These are phyloP conservation scores for Cryptosporidium ubiquitum DNA, from an alignment of 169 alveolate species.

Conservation along the genomic window DNA sequence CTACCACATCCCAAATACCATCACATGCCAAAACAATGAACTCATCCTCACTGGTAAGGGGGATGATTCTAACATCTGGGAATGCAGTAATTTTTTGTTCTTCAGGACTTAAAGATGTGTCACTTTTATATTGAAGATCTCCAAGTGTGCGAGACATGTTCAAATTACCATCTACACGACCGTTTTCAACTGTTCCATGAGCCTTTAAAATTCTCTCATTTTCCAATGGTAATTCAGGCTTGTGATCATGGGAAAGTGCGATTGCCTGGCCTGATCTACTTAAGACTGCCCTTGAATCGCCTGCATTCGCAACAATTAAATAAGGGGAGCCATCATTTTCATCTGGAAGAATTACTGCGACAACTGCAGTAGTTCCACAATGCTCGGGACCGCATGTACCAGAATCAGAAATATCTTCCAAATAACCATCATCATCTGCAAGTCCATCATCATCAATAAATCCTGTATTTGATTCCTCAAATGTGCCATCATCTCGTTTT, in stretches of 20 bases:
- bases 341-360: conserved; percentile 81
- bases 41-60: conserved; percentile 88
- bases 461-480: background rate
- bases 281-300: conserved; percentile 98
- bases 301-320: conserved; percentile 97
- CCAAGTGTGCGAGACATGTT: conserved; percentile 97
- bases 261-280: conserved; percentile 91
- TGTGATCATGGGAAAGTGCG: conserved; percentile 97
- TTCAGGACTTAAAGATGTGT: conserved; percentile 85
- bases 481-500: conserved; percentile 1
- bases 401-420: conserved; percentile 48
- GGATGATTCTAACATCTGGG: conserved; percentile 92
- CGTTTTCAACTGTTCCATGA: conserved; percentile 96
- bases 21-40: conserved; percentile 98
- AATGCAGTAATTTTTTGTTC: conserved; percentile 93
- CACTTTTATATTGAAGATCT: conserved; percentile 94
- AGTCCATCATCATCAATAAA: conserved; percentile 78
- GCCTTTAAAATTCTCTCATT: conserved; percentile 90
- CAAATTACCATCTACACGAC: conserved; percentile 95
- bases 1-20: conserved; percentile 98
- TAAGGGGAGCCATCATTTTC: conserved; percentile 79
- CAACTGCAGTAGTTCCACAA: conserved; percentile 91
- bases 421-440: conserved; percentile 78
- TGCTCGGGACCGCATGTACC: conserved; percentile 77
- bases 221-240: conserved; percentile 96